Base-by-base conservation (phyloP, 805 yeast genomes). In the Candida maesae region DNA sequence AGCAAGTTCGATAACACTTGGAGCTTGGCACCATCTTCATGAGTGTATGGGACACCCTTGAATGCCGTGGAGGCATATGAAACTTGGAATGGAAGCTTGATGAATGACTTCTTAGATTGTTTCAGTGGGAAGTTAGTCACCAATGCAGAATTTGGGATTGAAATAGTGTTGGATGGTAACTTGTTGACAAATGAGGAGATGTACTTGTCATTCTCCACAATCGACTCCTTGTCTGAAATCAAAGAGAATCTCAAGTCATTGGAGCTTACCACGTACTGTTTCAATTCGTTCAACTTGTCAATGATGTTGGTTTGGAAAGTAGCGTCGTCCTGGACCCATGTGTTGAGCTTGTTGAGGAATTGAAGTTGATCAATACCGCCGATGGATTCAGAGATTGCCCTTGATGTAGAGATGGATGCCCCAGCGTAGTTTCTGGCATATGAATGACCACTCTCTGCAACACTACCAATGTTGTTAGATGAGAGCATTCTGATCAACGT, bases 371-470 rank as follows among this genome's bases (percentile, higher is more conserved):
- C 75, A 38, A 93, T 67, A n/a, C 98, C 98, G 26, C 73, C 64
- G 13, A 89, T 61, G 9, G 66, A 55, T 53, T 91, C 95, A 39
- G 70, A 69, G 15, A 89, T 69, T 5, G 78, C 70, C 39, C 77
- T 78, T 15, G 79, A 70, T 1, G 74, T 65, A 2, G 88, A 78
- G 4, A 88, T 61, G 21, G 75, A 71, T 0, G 95, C 73, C 18
- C 77, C 68, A 2, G 95, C 81, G 52, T 68, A 75, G 5, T 79
- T 69, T 50, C 79, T 73, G 3, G 98, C 96, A 63, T 75, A 90
- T 2, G 81, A 67, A 58, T 93, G 97, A 1, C 99, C 99, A 41
- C 84, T 70, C 42, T 90, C 93, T 9, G 96, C 90, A 38, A 93
- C 78, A 6, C 75, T 69, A 53, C 90, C 81, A 42, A 87, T 67